Evolutionary conservation across 108 stramenopile species (phyloP).

Genomic region (Fragilaria crotonensis): DNA sequence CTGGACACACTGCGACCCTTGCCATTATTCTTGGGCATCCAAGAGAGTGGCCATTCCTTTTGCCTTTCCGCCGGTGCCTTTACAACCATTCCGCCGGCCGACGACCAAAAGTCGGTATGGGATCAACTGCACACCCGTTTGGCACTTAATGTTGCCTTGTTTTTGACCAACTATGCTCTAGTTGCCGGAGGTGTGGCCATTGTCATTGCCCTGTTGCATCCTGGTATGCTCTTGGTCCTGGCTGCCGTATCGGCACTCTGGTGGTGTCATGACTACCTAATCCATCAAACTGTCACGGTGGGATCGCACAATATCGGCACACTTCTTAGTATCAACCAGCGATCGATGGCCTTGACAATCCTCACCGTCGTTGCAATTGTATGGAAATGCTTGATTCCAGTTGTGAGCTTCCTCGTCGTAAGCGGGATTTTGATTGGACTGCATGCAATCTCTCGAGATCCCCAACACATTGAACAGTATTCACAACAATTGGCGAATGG

Average conservation of each 20-base stretch:
- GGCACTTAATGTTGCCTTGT: constrained; percentile 65
- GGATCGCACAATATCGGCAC: constrained; percentile 56
- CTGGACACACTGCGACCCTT: constrained; percentile 72
- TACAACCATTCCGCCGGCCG: constrained; percentile 36
- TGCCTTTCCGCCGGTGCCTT: constrained; percentile 75
- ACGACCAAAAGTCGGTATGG: constrained; percentile 40
- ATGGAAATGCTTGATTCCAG: constrained; percentile 68
- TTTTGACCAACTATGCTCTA: constrained; percentile 79
- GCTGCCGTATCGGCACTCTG: constrained; percentile 55
- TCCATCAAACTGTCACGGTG: constrained; percentile 61
- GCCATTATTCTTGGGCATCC: constrained; percentile 58
- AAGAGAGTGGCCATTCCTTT: constrained; percentile 42
- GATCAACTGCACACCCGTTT: constrained; percentile 67
- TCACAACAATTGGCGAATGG: constrained; percentile 7
- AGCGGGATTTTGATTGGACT: constrained; percentile 48
- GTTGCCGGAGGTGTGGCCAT: constrained; percentile 50
- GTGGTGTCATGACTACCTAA: constrained; percentile 51
- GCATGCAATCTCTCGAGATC: constrained; percentile 80
- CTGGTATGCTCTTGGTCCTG: constrained; percentile 63
- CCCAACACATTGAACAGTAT: constrained; percentile 57
- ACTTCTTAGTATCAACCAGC: constrained; percentile 48
- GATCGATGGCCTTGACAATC: constrained; percentile 45
- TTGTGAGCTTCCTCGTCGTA: constrained; percentile 42
- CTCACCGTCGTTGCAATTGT: constrained; percentile 56
- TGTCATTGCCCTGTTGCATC: constrained; percentile 79